Evolutionary conservation across 2,329 filamentous ascomycete genomes (phyloP).

Genomic region (Penicillium sp.): DNA sequence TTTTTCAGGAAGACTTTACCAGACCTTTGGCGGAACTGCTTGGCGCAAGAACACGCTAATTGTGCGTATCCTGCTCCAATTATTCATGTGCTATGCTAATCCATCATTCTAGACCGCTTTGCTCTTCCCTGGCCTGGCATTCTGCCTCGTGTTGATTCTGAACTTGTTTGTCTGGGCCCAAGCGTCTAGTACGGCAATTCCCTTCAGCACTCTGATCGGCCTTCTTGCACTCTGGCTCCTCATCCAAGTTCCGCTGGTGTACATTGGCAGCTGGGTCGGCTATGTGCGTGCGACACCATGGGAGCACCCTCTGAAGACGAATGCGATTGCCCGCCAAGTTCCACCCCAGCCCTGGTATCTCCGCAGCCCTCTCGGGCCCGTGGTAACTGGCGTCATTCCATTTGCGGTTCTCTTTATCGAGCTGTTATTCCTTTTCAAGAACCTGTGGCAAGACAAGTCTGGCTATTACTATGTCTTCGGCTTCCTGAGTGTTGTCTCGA

Average conservation of each 20-base stretch:
- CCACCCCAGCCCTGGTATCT: slow-evolving; percentile 75
- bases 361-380: slow-evolving; percentile 58
- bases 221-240: slow-evolving; percentile 77
- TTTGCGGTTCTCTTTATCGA: slow-evolving; percentile 89
- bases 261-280: slow-evolving; percentile 74
- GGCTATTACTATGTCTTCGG: slow-evolving; percentile 92
- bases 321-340: slow-evolving; percentile 67
- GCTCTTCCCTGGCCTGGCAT: slow-evolving; percentile 75
- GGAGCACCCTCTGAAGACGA: slow-evolving; percentile 79
- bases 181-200: slow-evolving; percentile 81
- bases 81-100: slow-evolving; percentile 12
- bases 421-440: slow-evolving; percentile 81
- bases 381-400: slow-evolving; percentile 74
- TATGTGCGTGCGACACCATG: slow-evolving; percentile 65
- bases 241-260: slow-evolving; percentile 81
- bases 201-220: slow-evolving; percentile 72
- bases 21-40: slow-evolving; percentile 72
- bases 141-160: slow-evolving; percentile 71
- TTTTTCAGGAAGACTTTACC: slow-evolving; percentile 79
- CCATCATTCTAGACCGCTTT: slow-evolving; percentile 57
- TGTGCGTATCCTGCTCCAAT: slow-evolving; percentile 30
- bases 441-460: slow-evolving; percentile 84
- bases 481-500: slow-evolving; percentile 71
- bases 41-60: slow-evolving; percentile 74
- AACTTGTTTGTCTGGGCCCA: slow-evolving; percentile 91